Base-by-base conservation (phyloP, 177 flowering plant species). In the Vitis hybrid region DNA sequence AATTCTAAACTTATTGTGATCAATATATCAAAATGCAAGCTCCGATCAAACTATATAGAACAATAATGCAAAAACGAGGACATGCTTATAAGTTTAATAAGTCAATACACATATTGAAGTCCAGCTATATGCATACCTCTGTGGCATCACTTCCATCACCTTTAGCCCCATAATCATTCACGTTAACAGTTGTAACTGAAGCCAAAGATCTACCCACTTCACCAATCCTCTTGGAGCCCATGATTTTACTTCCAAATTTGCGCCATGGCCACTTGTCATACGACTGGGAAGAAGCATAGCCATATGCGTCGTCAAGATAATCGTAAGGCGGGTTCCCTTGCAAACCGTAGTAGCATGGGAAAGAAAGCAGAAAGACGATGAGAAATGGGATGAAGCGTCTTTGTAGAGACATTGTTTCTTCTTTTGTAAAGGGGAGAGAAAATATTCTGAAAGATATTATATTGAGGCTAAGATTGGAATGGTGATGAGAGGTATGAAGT, bases 71-170 rank as follows among this genome's bases (percentile, higher is more conserved):
- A 1, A 21, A 49, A 55, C 24, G 50, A 30, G n/a, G 4, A 56
- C 5, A 30, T 14, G 48, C 55, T 35, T 35, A 35, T 35, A 6
- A 35, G 40, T 0, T 35, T 35, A 35, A 35, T 35, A 35, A 35
- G 6, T 35, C 6, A 35, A 35, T 35, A 35, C 40, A 35, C 6
- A 35, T 4, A 35, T 35, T 35, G 40, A 35, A 2, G 27, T 2
- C 6, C 5, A 70, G 66, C 32, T 3, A 40, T 12, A 14, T 15
- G 14, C 2, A 3, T 72, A 78, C 81, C 78, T 78, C 11, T 1
- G 76, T 65, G 48, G 66, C 81, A 64, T 72, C 79, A 56, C 16
- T 35, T 10, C 79, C 81, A 66, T 79, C 72, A 18, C 72, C 81
- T 63, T 62, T 66, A 35, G 76, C 81, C 24, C 76, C 81, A 50